These are phyloP conservation scores for Logfia minima DNA, from an alignment of 129 eudicot species.

Conservation along the genomic window DNA sequence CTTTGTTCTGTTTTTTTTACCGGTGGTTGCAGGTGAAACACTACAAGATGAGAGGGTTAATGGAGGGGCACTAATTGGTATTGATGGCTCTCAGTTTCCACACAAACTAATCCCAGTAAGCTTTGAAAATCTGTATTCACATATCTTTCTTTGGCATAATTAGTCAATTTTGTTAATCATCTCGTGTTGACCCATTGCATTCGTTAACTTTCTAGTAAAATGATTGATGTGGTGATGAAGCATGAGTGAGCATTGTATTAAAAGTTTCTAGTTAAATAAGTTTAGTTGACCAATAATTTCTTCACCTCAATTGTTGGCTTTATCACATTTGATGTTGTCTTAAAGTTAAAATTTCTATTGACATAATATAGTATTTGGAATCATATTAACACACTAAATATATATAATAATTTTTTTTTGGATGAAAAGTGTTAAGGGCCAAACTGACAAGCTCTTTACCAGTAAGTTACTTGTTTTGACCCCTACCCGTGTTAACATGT, in stretches of 20 bases:
- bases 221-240: not conserved
- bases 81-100: constrained; percentile 92
- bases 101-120: constrained; percentile 90
- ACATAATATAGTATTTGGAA: no score
- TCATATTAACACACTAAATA: no score
- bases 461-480: no score
- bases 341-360: no score
- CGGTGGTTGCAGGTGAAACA: constrained; percentile 69
- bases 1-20: constrained; percentile 15
- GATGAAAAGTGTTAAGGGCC: not conserved
- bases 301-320: not conserved
- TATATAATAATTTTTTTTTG: no score
- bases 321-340: no score
- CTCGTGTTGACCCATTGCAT: not conserved
- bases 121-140: constrained; percentile 8
- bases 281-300: not conserved
- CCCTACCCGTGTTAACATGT: no score
- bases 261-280: not conserved
- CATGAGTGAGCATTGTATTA: not conserved
- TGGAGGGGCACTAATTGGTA: constrained; percentile 83
- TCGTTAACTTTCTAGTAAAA: not conserved
- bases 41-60: constrained; percentile 93
- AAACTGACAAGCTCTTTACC: not conserved
- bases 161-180: not conserved
- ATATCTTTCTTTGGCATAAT: not conserved